phyloP scores from a whole-genome alignment of 306 rosid genomes.

The Sicyos baderoa region DNA sequence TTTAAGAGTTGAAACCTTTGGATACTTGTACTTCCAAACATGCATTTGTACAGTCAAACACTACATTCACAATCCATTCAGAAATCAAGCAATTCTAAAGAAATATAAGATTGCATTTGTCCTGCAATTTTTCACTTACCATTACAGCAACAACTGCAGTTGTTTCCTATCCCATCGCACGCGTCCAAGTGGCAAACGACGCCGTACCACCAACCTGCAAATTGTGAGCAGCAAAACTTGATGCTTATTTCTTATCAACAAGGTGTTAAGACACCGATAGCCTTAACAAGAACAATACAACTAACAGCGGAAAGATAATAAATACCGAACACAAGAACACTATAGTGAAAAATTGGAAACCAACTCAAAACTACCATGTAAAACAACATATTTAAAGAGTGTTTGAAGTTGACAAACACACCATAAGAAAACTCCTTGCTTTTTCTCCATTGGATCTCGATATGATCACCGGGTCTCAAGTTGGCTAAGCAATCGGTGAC shows the following conservation, averaged over 20 bases:
- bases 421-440: conserved; percentile 78
- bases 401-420: conserved; percentile 24
- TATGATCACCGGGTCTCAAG: conserved; percentile 71
- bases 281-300: no score
- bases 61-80: not conserved
- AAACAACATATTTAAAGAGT: not conserved
- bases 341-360: not conserved
- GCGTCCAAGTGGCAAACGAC: conserved; percentile 62
- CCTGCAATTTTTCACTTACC: conserved; percentile 37
- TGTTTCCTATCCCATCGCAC: conserved; percentile 44
- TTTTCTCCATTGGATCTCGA: conserved; percentile 96
- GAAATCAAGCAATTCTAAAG: not conserved
- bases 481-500: conserved; percentile 58
- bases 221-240: conserved; percentile 7
- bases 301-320: no score
- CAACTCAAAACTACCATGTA: not conserved
- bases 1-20: not conserved
- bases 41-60: not conserved
- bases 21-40: not conserved
- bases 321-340: no score
- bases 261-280: no score
- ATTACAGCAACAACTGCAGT: conserved; percentile 50
- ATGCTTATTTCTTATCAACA: not conserved
- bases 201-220: conserved; percentile 95
- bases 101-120: not conserved